Conservation (phyloP, 768 basidiomycete species). For the Mrakia blollopis region DNA sequence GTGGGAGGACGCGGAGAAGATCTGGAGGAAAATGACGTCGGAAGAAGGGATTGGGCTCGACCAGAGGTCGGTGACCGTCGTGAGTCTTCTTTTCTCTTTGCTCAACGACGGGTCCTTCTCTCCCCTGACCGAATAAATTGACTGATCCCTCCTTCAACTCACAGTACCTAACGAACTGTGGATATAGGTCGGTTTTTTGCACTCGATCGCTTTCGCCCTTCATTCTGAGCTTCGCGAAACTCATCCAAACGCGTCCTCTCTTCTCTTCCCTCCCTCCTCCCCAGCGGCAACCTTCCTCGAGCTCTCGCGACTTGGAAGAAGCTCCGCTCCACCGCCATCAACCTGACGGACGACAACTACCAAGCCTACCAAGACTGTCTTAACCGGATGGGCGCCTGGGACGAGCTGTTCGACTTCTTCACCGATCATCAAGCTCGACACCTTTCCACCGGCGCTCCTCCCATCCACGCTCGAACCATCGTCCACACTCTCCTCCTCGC, state of each 20-base stretch:
- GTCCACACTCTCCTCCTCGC: neutral
- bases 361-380: neutral
- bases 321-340: neutral
- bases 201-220: neutral
- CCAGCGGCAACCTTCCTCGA: neutral
- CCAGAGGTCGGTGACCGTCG: neutral
- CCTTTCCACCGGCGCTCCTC: neutral
- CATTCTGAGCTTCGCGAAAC: too few relatives aligned
- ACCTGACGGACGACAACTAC: neutral
- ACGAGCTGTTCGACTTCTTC: neutral
- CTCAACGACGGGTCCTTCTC: neutral
- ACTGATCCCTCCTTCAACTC: neutral
- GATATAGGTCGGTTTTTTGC: neutral
- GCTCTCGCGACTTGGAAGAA: neutral
- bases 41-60: neutral
- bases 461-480: neutral
- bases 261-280: neutral
- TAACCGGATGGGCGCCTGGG: neutral
- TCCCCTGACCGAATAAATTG: neutral
- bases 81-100: neutral
- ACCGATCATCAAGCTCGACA: neutral
- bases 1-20: neutral
- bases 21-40: neutral
- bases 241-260: neutral
- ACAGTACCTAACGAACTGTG: neutral